phyloP scores from a whole-genome alignment of 2,329 filamentous ascomycete species.

The Aspergillus sclerotialis region DNA sequence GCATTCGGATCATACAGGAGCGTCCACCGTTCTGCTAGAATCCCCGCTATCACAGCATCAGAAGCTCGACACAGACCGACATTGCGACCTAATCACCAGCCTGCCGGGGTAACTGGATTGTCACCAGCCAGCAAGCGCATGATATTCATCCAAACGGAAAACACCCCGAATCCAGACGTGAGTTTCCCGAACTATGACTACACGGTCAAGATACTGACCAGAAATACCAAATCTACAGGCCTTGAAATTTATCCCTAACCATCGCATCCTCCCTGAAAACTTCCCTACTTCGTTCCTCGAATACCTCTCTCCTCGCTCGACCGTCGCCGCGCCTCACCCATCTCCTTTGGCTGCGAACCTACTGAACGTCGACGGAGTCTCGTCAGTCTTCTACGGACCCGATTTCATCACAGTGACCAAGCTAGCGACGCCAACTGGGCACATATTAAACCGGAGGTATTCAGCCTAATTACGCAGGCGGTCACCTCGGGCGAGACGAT shows the following conservation, averaged over 20 bases:
- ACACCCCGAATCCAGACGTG: conserved; percentile 87
- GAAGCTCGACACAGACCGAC: conserved; percentile 40
- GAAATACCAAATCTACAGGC: conserved; percentile 36
- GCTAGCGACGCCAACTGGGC: conserved; percentile 83
- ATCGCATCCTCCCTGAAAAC: conserved; percentile 69
- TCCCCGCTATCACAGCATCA: conserved; percentile 43
- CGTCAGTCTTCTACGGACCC: conserved; percentile 83
- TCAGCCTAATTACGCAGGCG: conserved; percentile 87
- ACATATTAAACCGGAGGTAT: conserved; percentile 91
- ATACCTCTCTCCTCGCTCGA: conserved; percentile 82
- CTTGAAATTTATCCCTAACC: conserved; percentile 92
- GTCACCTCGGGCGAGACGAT: conserved; percentile 77
- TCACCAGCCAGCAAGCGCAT: conserved; percentile 51
- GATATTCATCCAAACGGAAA: conserved; percentile 97
- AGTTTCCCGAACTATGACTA: conserved; percentile 17
- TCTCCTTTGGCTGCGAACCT: conserved; percentile 86
- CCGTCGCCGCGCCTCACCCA: conserved; percentile 79
- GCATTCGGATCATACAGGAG: conserved; percentile 27
- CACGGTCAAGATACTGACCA: neutral
- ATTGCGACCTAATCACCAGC: conserved; percentile 37
- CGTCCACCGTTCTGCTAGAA: conserved; percentile 37
- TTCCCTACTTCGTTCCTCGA: conserved; percentile 76
- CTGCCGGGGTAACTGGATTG: conserved; percentile 29
- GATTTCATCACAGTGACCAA: conserved; percentile 99
- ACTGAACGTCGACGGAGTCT: conserved; percentile 91